Conservation (phyloP, 2,329 filamentous ascomycete species). For the Talaromyces sp. region DNA sequence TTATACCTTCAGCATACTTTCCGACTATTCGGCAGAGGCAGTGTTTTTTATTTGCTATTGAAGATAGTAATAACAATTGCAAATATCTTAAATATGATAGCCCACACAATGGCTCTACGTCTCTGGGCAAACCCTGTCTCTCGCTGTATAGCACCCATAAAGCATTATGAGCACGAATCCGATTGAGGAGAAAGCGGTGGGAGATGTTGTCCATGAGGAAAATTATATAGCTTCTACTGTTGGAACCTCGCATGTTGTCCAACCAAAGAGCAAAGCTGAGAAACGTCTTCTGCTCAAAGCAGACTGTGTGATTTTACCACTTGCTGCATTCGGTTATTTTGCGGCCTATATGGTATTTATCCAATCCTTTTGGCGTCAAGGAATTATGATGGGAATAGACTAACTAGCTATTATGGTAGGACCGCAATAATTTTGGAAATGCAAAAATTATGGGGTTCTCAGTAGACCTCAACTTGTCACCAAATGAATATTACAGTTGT, state of each 20-base stretch:
- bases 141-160: neutral
- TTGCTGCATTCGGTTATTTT: slow-evolving; percentile 1
- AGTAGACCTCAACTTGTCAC: neutral
- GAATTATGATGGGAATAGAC: neutral
- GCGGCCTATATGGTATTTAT: neutral
- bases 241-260: neutral
- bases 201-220: neutral
- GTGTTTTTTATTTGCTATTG: neutral
- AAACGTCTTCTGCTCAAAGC: neutral
- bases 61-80: neutral
- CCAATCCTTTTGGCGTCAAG: neutral
- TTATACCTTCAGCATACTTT: neutral
- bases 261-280: neutral
- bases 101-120: neutral
- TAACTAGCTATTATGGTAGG: neutral
- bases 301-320: neutral
- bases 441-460: neutral
- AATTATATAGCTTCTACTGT: neutral
- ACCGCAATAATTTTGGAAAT: neutral
- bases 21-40: neutral
- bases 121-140: neutral
- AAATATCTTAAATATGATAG: neutral
- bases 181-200: neutral
- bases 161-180: neutral
- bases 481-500: neutral